Evolutionary conservation across 225 moss, liverwort and hornwort species (phyloP).

Genomic region (Marchantia polymorpha): DNA sequence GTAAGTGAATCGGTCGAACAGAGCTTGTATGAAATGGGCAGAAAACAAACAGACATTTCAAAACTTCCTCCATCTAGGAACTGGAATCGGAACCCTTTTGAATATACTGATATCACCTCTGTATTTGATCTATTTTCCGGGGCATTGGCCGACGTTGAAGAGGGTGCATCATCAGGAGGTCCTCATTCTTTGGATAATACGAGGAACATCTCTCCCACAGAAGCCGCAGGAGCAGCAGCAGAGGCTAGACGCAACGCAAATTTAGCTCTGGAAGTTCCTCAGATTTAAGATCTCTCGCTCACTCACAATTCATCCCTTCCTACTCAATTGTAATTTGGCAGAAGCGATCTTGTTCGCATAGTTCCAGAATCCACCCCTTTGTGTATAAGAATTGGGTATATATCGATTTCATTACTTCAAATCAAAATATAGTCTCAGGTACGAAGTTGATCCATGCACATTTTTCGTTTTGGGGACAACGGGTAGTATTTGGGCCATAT

Average conservation of each 20-base stretch:
- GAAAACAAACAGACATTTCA: conserved; percentile 45
- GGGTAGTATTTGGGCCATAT: too few species aligned
- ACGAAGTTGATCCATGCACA: too few species aligned
- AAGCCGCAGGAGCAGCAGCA: conserved; percentile 77
- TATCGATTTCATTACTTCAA: too few species aligned
- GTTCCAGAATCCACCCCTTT: too few species aligned
- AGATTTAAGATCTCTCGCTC: background rate
- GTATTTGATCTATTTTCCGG: conserved; percentile 47
- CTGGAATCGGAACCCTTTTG: conserved; percentile 49
- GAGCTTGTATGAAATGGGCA: conserved; percentile 75
- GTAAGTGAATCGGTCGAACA: conserved; percentile 89
- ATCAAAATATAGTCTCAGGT: too few species aligned
- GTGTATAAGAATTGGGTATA: too few species aligned
- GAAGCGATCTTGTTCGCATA: too few species aligned
- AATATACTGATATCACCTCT: conserved; percentile 72
- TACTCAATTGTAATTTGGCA: too few species aligned
- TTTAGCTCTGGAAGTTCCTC: background rate
- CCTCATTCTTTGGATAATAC: conserved; percentile 21
- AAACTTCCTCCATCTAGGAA: conserved; percentile 41
- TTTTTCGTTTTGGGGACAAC: too few species aligned
- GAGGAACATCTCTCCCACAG: conserved; percentile 44
- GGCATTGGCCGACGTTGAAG: conserved; percentile 12
- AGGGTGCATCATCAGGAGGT: conserved; percentile 4
- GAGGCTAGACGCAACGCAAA: conserved; percentile 57
- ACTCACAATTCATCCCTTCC: too few species aligned